These are phyloP conservation scores for Penicillium cosmopolitanum DNA, from an alignment of 495 filamentous ascomycete species.

Conservation along the genomic window DNA sequence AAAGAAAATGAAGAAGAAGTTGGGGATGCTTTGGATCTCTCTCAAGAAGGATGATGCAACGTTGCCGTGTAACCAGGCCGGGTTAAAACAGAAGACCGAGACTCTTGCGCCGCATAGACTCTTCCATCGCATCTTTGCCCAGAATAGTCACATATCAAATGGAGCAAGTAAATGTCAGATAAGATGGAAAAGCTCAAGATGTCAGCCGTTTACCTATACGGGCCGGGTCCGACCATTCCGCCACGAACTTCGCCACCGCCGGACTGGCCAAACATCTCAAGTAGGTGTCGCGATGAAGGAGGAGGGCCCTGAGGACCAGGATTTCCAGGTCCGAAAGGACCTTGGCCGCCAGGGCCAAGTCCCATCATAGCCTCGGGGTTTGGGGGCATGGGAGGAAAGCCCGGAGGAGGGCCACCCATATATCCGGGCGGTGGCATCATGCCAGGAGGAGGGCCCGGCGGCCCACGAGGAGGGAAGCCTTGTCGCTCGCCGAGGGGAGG, in stretches of 20 bases:
- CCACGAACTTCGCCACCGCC: slow-evolving; percentile 41
- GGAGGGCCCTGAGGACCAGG: slow-evolving; percentile 45
- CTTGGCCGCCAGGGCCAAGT: slow-evolving; percentile 37
- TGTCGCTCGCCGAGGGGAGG: slow-evolving; percentile 44
- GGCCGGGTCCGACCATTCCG: slow-evolving; percentile 48
- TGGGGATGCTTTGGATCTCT: slow-evolving; percentile 17
- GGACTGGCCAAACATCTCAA: slow-evolving; percentile 52
- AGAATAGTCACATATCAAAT: slow-evolving; percentile 17
- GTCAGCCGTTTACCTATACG: slow-evolving; percentile 33
- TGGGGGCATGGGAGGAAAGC: slow-evolving; percentile 51
- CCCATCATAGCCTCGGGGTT: slow-evolving; percentile 50
- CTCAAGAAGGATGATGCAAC: slow-evolving; percentile 15
- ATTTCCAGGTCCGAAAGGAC: slow-evolving; percentile 43
- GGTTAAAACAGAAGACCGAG: slow-evolving; percentile 9
- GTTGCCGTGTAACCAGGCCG: slow-evolving; percentile 16
- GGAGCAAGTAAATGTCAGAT: slow-evolving; percentile 11
- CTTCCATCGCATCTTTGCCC: slow-evolving; percentile 18
- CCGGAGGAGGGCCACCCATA: slow-evolving; percentile 50
- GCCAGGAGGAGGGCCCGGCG: slow-evolving; percentile 49
- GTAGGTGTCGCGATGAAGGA: slow-evolving; percentile 46
- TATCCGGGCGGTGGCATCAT: slow-evolving; percentile 58
- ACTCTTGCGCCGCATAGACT: slow-evolving; percentile 7
- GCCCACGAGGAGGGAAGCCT: slow-evolving; percentile 46
- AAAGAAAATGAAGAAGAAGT: background rate
- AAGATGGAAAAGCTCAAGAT: background rate